These are phyloP conservation scores for Stagonosporopsis tanaceti DNA, from an alignment of 2,329 filamentous ascomycete genomes.

Conservation along the genomic window DNA sequence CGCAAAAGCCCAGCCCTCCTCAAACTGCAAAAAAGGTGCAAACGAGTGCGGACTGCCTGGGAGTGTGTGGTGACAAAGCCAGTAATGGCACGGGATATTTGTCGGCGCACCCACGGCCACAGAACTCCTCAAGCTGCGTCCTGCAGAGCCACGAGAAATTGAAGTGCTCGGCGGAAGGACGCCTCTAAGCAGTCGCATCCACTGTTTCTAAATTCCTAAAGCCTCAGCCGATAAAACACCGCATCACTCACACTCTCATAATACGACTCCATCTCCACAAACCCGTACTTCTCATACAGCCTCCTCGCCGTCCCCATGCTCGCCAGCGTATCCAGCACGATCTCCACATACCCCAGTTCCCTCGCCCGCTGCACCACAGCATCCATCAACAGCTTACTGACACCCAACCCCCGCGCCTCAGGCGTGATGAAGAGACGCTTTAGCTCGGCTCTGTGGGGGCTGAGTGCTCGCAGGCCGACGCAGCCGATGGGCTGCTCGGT, in stretches of 20 bases:
- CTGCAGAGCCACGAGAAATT: no score
- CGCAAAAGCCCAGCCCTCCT: not conserved
- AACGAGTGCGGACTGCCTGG: no score
- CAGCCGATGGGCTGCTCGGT: constrained; percentile 55
- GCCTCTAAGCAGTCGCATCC: no score
- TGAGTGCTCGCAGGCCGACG: constrained; percentile 58
- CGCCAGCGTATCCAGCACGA: constrained; percentile 65
- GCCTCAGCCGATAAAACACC: constrained; percentile 57
- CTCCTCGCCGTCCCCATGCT: constrained; percentile 60
- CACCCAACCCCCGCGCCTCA: constrained; percentile 57
- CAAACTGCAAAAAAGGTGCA: not conserved
- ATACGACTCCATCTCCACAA: constrained; percentile 61
- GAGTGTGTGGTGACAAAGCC: no score
- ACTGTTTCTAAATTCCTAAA: constrained; percentile 16
- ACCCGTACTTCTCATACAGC: constrained; percentile 61
- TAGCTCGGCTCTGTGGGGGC: constrained; percentile 58
- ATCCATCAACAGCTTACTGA: constrained; percentile 59
- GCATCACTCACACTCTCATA: constrained; percentile 64
- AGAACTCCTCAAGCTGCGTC: no score
- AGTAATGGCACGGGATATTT: no score
- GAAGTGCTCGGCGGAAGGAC: no score
- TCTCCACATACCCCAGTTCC: constrained; percentile 59
- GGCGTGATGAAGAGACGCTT: constrained; percentile 65
- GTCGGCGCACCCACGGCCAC: no score
- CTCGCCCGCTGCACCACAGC: constrained; percentile 56